These are phyloP conservation scores for Pseudogymnoascus sp. DNA, from an alignment of 2,329 filamentous ascomycete genomes.

Conservation along the genomic window DNA sequence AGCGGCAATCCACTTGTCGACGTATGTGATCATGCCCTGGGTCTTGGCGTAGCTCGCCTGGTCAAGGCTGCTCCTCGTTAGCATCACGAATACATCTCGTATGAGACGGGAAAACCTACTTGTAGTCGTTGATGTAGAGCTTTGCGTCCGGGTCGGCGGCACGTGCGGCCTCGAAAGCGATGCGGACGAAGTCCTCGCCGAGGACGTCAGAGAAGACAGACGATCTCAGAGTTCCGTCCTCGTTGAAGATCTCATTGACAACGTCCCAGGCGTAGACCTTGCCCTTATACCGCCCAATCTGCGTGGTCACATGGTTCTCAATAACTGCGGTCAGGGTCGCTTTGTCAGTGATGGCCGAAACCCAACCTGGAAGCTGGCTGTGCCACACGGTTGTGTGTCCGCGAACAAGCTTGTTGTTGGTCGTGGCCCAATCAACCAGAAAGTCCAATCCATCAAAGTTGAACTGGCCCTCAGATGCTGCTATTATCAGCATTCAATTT, in stretches of 20 bases:
- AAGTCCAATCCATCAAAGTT: conserved; percentile 48
- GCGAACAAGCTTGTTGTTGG: conserved; percentile 50
- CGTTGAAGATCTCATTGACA: conserved; percentile 55
- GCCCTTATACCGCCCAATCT: conserved; percentile 52
- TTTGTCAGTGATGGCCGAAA: conserved; percentile 45
- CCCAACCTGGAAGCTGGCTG: conserved; percentile 50
- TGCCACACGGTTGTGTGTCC: conserved; percentile 63
- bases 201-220: conserved; percentile 60
- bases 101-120: conserved; percentile 29
- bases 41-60: conserved; percentile 48
- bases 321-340: conserved; percentile 45
- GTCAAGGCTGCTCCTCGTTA: not conserved
- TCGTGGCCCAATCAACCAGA: conserved; percentile 48
- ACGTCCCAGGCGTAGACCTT: conserved; percentile 57
- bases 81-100: conserved; percentile 37
- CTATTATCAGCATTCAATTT: conserved; percentile 1
- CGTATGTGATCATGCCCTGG: conserved; percentile 44
- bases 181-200: conserved; percentile 59
- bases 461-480: conserved; percentile 39
- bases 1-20: conserved; percentile 53
- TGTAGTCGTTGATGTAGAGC: conserved; percentile 70
- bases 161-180: conserved; percentile 61
- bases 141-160: conserved; percentile 57
- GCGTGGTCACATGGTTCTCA: conserved; percentile 48
- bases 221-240: conserved; percentile 37